Percentiles rank a stretch among this genome's conserved stretches.
phyloP scores from a whole-genome alignment of 768 basidiomycete species.

The Serpula lacrymans region DNA sequence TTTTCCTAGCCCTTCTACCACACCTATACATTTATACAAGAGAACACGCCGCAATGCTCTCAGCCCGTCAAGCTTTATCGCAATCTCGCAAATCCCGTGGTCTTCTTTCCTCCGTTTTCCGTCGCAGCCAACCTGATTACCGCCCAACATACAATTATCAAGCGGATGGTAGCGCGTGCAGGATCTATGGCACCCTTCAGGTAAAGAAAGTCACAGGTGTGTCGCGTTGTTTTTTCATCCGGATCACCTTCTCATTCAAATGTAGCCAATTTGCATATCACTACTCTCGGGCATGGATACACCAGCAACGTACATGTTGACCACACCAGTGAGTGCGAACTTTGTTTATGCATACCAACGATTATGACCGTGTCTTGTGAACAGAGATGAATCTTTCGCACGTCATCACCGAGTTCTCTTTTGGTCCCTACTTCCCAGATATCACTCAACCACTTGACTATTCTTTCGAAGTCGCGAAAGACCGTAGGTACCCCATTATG shows the following conservation, averaged over 20 bases:
- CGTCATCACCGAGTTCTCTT: constrained; percentile 95
- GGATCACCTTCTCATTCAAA: not conserved
- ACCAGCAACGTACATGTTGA: constrained; percentile 83
- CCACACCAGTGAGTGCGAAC: constrained; percentile 64
- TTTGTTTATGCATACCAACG: not conserved
- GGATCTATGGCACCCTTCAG: constrained; percentile 76
- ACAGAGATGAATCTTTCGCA: constrained; percentile 96
- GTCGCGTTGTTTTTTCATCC: constrained; percentile 4
- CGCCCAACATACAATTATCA: constrained; percentile 73
- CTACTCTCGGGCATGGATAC: constrained; percentile 94
- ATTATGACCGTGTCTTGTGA: not conserved
- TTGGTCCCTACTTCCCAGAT: constrained; percentile 93
- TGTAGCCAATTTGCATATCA: constrained; percentile 90
- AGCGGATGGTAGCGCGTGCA: constrained; percentile 71
- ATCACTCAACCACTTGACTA: constrained; percentile 94
- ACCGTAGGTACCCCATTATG: constrained; percentile 55
- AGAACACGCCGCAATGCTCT: constrained; percentile 62
- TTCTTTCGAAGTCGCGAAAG: constrained; percentile 70
- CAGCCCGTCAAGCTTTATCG: constrained; percentile 64
- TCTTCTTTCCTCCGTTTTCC: constrained; percentile 57
- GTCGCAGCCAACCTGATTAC: constrained; percentile 42
- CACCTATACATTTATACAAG: constrained; percentile 25
- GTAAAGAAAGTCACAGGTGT: constrained; percentile 90
- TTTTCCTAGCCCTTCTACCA: constrained; percentile 2
- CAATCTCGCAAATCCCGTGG: constrained; percentile 77